Evolutionary conservation across 2,329 filamentous ascomycete species (phyloP), one percentile per base, ranked within the genome.

Genomic region (Fusarium fujikuroi): DNA sequence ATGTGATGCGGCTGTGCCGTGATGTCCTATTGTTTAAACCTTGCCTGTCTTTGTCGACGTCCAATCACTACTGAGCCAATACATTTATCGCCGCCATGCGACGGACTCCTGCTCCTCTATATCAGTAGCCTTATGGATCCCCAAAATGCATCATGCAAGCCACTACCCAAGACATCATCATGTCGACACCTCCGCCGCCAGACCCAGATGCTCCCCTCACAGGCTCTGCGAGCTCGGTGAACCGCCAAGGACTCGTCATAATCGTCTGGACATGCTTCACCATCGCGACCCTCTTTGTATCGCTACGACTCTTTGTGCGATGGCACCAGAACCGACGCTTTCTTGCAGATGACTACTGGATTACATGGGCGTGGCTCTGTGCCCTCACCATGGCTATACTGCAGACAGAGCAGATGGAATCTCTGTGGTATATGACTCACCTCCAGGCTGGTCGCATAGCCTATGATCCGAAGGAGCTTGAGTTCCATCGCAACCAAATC

Each of bases 341-440:
- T 5, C 39, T 72, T 1, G 43, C 69, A 1, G 69, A 72, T 14
- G 69, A 72, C n/a, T 72, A 70, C 37, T 72, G 69, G 69, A 72
- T 72, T 6, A 44, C 32, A 1, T 72, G 63, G 43, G 69, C 69
- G 16, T 72, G 69, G 69, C 5, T 60, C 0, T 72, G 68, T 5
- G 28, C 52, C 11, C 46, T 68, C 18, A 68, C 69, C 18, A 72
- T 72, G 69, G 52, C 68, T 4, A 63, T 72, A 9, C 19, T 72
- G 16, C 69, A 72, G 28, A 68, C 68, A 3, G 63, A 68, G 25
- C 68, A 72, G 18, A 72, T 72, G 69, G 52, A 63, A 16, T 12
- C 68, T 9, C 34, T 72, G 3, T 72, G 68, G 68, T 72, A 72
- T 25, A 52, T 72, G 57, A 72, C 69, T 0, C 8, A 72, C 6